Conservation (phyloP, 352 stramenopile species). For the Phytophthora foliorum region DNA sequence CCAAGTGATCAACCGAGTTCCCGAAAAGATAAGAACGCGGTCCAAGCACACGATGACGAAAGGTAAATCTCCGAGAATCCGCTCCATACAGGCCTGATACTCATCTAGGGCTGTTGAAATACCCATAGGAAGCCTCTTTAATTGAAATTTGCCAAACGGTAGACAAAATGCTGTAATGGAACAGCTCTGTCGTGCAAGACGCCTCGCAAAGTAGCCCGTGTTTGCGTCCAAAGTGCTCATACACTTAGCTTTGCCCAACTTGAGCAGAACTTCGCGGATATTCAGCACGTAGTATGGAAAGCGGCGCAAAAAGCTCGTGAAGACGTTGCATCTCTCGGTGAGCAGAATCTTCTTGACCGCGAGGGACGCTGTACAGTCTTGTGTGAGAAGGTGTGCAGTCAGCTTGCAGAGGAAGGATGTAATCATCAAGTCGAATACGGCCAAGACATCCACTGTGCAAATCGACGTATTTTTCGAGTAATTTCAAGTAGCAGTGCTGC, state of each 20-base stretch:
- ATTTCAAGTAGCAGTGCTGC: constrained; percentile 11
- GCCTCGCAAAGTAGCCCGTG: background rate
- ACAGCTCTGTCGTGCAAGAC: background rate
- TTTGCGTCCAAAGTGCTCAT: background rate
- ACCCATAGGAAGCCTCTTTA: too few species aligned
- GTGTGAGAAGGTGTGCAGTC: too few species aligned
- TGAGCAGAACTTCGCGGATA: constrained; percentile 9
- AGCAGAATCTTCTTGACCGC: constrained; percentile 11
- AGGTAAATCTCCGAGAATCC: too few species aligned
- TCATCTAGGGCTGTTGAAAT: too few species aligned
- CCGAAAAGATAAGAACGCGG: background rate
- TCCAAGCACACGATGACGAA: too few species aligned
- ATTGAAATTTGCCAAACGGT: background rate
- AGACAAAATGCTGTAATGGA: background rate
- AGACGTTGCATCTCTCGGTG: constrained; percentile 8
- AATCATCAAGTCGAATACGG: background rate
- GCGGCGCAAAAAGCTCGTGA: background rate
- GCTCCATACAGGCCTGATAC: too few species aligned
- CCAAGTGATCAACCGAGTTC: background rate
- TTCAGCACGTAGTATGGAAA: constrained; percentile 6
- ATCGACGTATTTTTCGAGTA: constrained; percentile 3
- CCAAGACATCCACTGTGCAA: constrained; percentile 2
- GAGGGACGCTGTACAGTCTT: too few species aligned
- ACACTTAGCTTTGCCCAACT: background rate
- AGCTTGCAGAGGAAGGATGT: too few species aligned